Evolutionary conservation across 768 basidiomycete species (phyloP).

Genomic region (Crassisporium funariophilum): DNA sequence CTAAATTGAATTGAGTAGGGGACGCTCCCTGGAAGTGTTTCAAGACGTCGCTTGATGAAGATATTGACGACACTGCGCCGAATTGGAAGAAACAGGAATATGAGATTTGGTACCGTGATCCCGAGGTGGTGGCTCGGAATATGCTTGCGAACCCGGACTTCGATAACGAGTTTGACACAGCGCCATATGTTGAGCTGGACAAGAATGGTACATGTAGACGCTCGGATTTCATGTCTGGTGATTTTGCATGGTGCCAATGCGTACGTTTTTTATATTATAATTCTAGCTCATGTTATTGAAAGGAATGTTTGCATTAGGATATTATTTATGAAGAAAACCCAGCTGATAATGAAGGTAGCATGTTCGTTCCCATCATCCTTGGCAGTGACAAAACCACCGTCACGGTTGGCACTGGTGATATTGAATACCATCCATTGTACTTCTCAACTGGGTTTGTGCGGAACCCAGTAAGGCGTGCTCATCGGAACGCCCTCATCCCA

Average conservation of each 20-base stretch:
- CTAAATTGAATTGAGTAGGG: slow-evolving; percentile 10
- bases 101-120: slow-evolving; percentile 30
- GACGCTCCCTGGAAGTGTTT: slow-evolving; percentile 30
- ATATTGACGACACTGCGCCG: slow-evolving; percentile 11
- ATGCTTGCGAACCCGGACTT: slow-evolving; percentile 37
- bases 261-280: slow-evolving; percentile 8
- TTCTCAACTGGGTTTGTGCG: slow-evolving; percentile 31
- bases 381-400: slow-evolving; percentile 35
- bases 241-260: slow-evolving; percentile 36
- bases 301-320: slow-evolving; percentile 9
- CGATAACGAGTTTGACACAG: slow-evolving; percentile 30
- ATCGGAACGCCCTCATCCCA: slow-evolving; percentile 25
- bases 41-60: slow-evolving; percentile 16
- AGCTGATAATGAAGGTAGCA: slow-evolving; percentile 14
- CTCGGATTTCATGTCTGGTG: slow-evolving; percentile 42
- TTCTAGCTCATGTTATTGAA: not conserved
- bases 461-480: slow-evolving; percentile 26
- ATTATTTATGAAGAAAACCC: slow-evolving; percentile 11
- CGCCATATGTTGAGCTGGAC: slow-evolving; percentile 28
- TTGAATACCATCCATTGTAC: slow-evolving; percentile 33
- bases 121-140: slow-evolving; percentile 23
- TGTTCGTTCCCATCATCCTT: slow-evolving; percentile 28
- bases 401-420: slow-evolving; percentile 33
- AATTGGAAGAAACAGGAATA: slow-evolving; percentile 27
- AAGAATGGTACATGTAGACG: slow-evolving; percentile 20